These are phyloP conservation scores for Asclepias syriaca DNA, from an alignment of 257 asterid genomes.

Conservation along the genomic window DNA sequence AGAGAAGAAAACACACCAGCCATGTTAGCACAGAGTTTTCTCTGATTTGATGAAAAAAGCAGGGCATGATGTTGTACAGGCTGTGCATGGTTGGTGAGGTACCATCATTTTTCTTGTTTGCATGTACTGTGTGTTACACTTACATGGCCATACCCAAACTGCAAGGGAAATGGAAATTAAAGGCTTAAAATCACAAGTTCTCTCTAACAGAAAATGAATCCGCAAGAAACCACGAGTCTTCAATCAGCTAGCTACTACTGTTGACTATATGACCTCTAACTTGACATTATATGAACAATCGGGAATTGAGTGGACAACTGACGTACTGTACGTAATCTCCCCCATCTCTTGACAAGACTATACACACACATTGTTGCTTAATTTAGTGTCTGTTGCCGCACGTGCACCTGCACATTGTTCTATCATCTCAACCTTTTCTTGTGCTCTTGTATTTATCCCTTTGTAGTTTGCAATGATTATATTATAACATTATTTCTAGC, in stretches of 20 bases:
- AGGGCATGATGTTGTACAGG: background rate
- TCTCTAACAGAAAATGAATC: too few species aligned
- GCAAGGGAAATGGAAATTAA: background rate
- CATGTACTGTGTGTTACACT: background rate
- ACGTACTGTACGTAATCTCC: background rate
- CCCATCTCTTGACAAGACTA: background rate
- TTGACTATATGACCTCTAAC: background rate
- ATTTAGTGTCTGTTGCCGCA: background rate
- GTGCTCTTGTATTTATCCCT: background rate
- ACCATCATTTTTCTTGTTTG: background rate
- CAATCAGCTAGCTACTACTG: background rate
- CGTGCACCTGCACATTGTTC: background rate
- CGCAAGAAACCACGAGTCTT: background rate
- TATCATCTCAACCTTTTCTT: background rate
- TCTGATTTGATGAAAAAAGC: background rate
- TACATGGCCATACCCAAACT: background rate
- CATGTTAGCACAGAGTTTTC: slow-evolving; percentile 3
- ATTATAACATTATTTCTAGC: too few species aligned
- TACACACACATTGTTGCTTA: background rate
- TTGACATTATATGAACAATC: background rate
- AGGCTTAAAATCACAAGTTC: too few species aligned
- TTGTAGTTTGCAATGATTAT: background rate
- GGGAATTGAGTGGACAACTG: background rate
- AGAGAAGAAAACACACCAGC: background rate
- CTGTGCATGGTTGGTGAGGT: background rate